A percentile compares a stretch with the other conserved stretches of the same genome.
phyloP scores from a whole-genome alignment of 2,329 filamentous ascomycete species.

The Colletotrichum cuscutae region DNA sequence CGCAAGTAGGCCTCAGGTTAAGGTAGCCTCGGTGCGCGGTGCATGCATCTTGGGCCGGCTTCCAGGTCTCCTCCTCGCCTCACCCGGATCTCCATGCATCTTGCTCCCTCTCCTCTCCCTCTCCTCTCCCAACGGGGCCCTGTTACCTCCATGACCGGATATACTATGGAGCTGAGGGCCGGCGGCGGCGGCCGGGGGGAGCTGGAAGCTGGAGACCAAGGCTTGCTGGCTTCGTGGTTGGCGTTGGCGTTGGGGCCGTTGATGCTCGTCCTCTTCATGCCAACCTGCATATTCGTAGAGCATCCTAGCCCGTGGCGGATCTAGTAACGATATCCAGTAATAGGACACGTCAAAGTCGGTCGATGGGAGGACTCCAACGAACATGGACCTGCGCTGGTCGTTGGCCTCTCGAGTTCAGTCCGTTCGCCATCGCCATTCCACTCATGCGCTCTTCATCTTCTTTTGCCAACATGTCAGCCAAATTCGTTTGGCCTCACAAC shows the following conservation, averaged over 20 bases:
- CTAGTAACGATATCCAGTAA: neutral
- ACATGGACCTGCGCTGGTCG: conserved; percentile 15
- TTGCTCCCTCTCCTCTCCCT: neutral
- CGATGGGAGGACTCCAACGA: conserved; percentile 28
- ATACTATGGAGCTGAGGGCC: conserved; percentile 10
- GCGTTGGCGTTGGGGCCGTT: conserved; percentile 1
- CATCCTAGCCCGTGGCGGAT: conserved; percentile 10
- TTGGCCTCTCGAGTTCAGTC: conserved; percentile 1
- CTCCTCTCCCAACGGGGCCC: neutral
- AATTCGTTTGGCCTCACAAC: neutral
- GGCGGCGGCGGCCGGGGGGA: conserved; percentile 3
- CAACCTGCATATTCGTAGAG: neutral
- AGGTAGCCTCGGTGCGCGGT: conserved; percentile 17
- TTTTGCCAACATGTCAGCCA: conserved; percentile 3
- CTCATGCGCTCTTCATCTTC: conserved; percentile 4
- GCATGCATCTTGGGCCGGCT: conserved; percentile 28
- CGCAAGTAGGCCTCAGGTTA: conserved; percentile 3
- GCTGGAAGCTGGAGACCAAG: neutral
- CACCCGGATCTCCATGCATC: conserved; percentile 10
- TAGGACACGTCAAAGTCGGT: conserved; percentile 1
- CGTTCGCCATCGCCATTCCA: neutral
- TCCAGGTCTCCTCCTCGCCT: conserved; percentile 26
- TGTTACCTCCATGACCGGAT: neutral
- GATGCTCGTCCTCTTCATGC: conserved; percentile 1
- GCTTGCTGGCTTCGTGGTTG: neutral